Evolutionary conservation across 2,329 filamentous ascomycete species (phyloP).

Genomic region (Scolecobasidium constrictum): DNA sequence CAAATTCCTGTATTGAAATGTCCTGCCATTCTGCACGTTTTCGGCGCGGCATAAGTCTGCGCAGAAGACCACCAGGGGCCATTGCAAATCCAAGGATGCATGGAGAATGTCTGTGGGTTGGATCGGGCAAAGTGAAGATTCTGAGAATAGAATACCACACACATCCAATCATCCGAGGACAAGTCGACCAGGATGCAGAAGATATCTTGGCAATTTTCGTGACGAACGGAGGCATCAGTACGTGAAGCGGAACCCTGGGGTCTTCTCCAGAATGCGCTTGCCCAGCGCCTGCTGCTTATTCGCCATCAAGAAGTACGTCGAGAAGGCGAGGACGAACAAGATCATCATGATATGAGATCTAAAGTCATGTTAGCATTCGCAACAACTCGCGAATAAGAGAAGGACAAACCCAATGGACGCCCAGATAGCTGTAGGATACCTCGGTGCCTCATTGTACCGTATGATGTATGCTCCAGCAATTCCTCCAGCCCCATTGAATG

Average conservation of each 20-base stretch:
- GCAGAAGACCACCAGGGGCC: too few relatives aligned
- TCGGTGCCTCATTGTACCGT: conserved; percentile 47
- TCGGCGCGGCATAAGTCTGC: too few relatives aligned
- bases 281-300: conserved; percentile 40
- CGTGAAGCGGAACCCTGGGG: conserved; percentile 9
- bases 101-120: too few relatives aligned
- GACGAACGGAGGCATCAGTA: too few relatives aligned
- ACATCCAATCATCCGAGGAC: too few relatives aligned
- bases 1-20: too few relatives aligned
- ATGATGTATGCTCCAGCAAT: conserved; percentile 59
- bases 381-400: not conserved
- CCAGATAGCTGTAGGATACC: conserved; percentile 56
- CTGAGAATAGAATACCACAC: too few relatives aligned
- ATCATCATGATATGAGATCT: conserved; percentile 51
- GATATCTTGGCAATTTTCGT: too few relatives aligned
- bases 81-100: too few relatives aligned
- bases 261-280: conserved; percentile 39
- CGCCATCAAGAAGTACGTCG: conserved; percentile 40
- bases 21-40: too few relatives aligned
- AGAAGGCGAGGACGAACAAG: conserved; percentile 39
- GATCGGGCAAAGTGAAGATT: too few relatives aligned
- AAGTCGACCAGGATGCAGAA: too few relatives aligned
- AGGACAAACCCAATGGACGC: conserved; percentile 44
- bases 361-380: not conserved
- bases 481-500: conserved; percentile 51